Conservation (phyloP, 306 rosid genomes). For the Cucurbita maxima region DNA sequence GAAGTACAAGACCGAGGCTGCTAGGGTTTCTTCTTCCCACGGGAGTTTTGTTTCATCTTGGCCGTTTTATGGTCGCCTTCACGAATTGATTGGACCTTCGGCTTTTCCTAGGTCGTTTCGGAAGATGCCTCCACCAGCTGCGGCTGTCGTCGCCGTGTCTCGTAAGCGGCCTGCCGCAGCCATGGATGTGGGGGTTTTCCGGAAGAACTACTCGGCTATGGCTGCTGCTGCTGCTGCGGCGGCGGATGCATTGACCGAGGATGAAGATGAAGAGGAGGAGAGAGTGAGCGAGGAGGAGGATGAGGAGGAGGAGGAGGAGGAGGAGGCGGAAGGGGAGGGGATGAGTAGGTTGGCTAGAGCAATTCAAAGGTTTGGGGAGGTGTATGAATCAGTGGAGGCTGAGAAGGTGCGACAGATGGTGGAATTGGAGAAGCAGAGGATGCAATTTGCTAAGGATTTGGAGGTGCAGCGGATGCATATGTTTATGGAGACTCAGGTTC, state of each 20-base stretch:
- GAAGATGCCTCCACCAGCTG: conserved; percentile 20
- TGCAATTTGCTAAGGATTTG: conserved; percentile 82
- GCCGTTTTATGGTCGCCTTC: conserved; percentile 61
- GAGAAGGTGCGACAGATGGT: conserved; percentile 84
- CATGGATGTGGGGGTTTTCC: conserved; percentile 39
- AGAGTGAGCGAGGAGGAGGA: conserved; percentile 15
- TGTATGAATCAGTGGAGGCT: conserved; percentile 74
- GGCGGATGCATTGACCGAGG: conserved; percentile 46
- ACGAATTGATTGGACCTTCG: conserved; percentile 49
- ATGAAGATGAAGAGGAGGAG: conserved; percentile 33
- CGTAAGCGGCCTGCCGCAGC: conserved; percentile 46
- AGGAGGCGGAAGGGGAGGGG: conserved; percentile 59
- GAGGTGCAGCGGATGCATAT: conserved; percentile 87
- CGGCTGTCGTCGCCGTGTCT: conserved; percentile 22
- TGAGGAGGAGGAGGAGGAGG: conserved; percentile 22
- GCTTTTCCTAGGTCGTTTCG: conserved; percentile 44
- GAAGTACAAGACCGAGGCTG: conserved; percentile 84
- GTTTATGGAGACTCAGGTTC: conserved; percentile 90
- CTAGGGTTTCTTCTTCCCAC: conserved; percentile 62
- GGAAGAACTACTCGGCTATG: conserved; percentile 82
- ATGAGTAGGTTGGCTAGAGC: conserved; percentile 73
- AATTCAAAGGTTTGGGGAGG: conserved; percentile 65
- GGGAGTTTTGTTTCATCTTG: conserved; percentile 45
- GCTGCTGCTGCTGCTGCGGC: conserved; percentile 95
- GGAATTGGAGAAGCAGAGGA: conserved; percentile 94